Evolutionary conservation across 352 stramenopile genomes (phyloP).

Genomic region (Elongisporangium anandrum): DNA sequence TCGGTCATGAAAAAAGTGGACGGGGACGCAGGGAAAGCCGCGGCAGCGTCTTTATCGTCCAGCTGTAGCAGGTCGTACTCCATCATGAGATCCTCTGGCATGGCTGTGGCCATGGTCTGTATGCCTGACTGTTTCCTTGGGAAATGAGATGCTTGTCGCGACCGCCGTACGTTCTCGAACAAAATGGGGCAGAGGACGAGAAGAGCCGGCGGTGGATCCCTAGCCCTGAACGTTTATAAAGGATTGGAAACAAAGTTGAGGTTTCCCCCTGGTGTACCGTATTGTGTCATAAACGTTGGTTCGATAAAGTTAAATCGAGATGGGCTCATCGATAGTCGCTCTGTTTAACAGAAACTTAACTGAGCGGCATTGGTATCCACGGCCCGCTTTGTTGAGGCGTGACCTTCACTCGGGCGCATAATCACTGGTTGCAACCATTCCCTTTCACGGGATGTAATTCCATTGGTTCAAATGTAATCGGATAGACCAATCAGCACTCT

Average conservation of each 20-base stretch:
- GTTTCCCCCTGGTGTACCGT: background rate
- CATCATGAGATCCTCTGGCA: conserved; percentile 32
- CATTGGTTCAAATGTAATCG: background rate
- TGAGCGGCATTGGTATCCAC: background rate
- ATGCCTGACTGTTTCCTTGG: background rate
- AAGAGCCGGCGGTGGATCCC: background rate
- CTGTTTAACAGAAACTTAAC: background rate
- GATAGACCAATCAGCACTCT: background rate
- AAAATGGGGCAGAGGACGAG: background rate
- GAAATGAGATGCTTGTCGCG: background rate
- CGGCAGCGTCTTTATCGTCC: conserved; percentile 18
- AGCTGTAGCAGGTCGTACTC: conserved; percentile 43
- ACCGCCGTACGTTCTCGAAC: background rate
- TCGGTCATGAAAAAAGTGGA: conserved; percentile 7
- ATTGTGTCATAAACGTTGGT: background rate
- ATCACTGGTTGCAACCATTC: background rate
- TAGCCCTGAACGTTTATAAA: background rate
- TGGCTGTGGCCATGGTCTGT: conserved; percentile 17
- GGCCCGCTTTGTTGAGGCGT: background rate
- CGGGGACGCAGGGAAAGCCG: conserved; percentile 9
- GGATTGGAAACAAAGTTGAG: background rate
- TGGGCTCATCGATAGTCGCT: background rate
- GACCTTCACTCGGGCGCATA: background rate
- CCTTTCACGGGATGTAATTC: background rate
- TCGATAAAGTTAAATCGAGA: background rate